Evolutionary conservation across 495 filamentous ascomycete genomes (phyloP), one percentile per base, ranked within the genome.

Genomic region (Daldinia bambusicola): DNA sequence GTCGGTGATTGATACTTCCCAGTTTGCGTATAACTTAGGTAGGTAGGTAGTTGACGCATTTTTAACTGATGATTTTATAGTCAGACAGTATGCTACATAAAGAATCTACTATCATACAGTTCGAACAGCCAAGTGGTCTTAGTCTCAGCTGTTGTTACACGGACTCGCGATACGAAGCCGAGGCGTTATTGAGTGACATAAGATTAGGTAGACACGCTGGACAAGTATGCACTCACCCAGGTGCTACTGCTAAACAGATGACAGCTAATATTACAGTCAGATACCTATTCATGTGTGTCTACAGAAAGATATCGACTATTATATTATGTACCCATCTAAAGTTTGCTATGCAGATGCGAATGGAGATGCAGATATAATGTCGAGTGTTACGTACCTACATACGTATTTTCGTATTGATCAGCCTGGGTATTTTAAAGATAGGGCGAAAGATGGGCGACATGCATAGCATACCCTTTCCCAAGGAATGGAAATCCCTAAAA

Each of bases 281-380:
- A 3, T 26, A 26, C 1, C 3, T 26, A 26, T 26, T 26, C 3
- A 26, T 26, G 3, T 26, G 3, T 26, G 26, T 26, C n/a, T n/a
- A n/a, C n/a, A n/a, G n/a, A n/a, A n/a, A n/a, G n/a, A n/a, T n/a
- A n/a, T n/a, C n/a, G n/a, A n/a, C n/a, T n/a, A n/a, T n/a, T 26
- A 26, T 26, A 26, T 26, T 26, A 37, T 37, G 34, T 37, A 37
- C 5, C 5, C 16, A 45, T 12, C 2, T 45, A 26, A 1, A 26
- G 3, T 26, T 26, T 26, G 3, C 5, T 36, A 10, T 36, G n/a
- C n/a, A n/a, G n/a, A n/a, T n/a, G n/a, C n/a, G n/a, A 32, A 55
- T 67, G 69, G 64, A 72, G 20, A 45, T 30, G 50, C 55, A 52
- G 12, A 60, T 45, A 16, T 48, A 55, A 36, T 45, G 18, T 58